Evolutionary conservation across 106 monocot species (phyloP).

Genomic region (Dactylorhiza incarnata): DNA sequence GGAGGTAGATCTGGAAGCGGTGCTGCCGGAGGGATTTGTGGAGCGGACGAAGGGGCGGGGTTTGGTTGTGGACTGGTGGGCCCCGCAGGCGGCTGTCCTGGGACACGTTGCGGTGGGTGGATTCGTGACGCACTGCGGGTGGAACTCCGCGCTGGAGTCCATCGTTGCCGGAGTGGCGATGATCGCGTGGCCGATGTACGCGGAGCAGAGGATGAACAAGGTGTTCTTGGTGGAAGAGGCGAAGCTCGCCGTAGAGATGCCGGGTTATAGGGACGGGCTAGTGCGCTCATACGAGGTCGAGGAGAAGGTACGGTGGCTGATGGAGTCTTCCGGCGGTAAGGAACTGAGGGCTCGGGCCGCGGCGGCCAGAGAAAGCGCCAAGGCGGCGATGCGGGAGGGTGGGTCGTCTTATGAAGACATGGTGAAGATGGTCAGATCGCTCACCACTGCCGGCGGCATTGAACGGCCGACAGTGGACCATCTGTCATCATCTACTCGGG

Average conservation of each 20-base stretch:
- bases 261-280: conserved; percentile 34
- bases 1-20: conserved; percentile 38
- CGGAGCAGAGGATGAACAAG: conserved; percentile 67
- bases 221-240: conserved; percentile 40
- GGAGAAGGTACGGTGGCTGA: conserved; percentile 46
- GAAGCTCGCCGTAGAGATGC: conserved; percentile 30
- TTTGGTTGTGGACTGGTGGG: conserved; percentile 57
- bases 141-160: conserved; percentile 69
- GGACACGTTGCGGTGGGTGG: conserved; percentile 44
- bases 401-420: conserved; percentile 25
- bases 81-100: conserved; percentile 51
- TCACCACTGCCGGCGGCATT: background rate
- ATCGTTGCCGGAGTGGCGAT: conserved; percentile 46
- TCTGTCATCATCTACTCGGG: too few species aligned
- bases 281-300: conserved; percentile 51
- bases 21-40: conserved; percentile 54
- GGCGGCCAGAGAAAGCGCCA: conserved; percentile 22
- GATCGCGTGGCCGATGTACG: conserved; percentile 70
- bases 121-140: conserved; percentile 72
- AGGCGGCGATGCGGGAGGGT: conserved; percentile 14
- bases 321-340: conserved; percentile 36
- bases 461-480: too few species aligned
- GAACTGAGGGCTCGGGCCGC: conserved; percentile 16
- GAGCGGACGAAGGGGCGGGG: conserved; percentile 40
- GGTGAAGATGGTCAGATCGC: conserved; percentile 8